Conservation (phyloP, 1,284 basidiomycete genomes). For the Moesziomyces aphidis region DNA sequence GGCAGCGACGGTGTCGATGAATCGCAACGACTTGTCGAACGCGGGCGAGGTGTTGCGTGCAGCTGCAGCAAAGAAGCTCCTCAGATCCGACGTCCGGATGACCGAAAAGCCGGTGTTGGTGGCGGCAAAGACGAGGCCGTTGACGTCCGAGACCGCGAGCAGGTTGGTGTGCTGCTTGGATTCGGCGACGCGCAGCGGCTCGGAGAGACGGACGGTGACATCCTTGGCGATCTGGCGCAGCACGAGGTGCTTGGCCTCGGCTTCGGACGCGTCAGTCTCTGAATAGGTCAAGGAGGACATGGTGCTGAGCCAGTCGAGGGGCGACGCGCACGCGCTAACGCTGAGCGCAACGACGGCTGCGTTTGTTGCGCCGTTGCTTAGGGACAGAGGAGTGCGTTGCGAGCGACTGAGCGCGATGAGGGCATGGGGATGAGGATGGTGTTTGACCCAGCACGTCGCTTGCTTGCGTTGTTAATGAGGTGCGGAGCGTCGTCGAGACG, state of each 20-base stretch:
- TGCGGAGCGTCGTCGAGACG: background rate
- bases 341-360: background rate
- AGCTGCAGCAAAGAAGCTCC: conserved; percentile 41
- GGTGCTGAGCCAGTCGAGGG: conserved; percentile 3
- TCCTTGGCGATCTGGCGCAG: conserved; percentile 60
- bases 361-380: background rate
- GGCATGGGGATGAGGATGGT: background rate
- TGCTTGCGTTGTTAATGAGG: background rate
- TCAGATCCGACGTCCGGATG: conserved; percentile 60
- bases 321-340: background rate
- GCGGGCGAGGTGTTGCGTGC: conserved; percentile 39
- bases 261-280: conserved; percentile 28
- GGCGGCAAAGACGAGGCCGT: conserved; percentile 68
- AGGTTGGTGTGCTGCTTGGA: conserved; percentile 59
- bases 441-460: too few species aligned
- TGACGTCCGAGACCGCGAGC: conserved; percentile 68
- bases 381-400: background rate
- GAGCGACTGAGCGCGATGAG: background rate
- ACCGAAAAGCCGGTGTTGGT: conserved; percentile 66
- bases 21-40: conserved; percentile 22
- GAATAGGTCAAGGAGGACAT: conserved; percentile 16
- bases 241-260: conserved; percentile 70
- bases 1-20: conserved; percentile 28
- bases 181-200: conserved; percentile 47
- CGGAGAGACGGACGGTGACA: conserved; percentile 61